Conservation (phyloP, 2,329 filamentous ascomycete genomes). For the Paecilomyces sp. region DNA sequence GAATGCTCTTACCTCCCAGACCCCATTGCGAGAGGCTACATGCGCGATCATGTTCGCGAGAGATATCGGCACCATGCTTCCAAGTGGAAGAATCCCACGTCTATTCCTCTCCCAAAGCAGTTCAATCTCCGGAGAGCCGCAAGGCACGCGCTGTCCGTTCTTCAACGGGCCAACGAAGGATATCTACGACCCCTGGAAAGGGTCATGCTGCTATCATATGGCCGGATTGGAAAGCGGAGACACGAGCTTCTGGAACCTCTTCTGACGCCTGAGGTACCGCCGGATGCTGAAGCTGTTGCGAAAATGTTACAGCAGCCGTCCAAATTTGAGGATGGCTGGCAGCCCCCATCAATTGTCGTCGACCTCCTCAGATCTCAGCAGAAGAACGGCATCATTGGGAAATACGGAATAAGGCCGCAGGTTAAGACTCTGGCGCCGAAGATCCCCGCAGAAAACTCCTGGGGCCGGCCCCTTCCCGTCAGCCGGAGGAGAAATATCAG, state of each 20-base stretch:
- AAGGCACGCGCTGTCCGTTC: slow-evolving; percentile 33
- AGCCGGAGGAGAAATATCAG: slow-evolving; percentile 27
- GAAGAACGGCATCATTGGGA: slow-evolving; percentile 17
- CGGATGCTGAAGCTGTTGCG: slow-evolving; percentile 14
- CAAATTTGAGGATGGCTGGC: slow-evolving; percentile 25
- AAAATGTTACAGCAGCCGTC: slow-evolving; percentile 10
- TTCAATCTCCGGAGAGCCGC: slow-evolving; percentile 17
- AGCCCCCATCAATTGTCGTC: slow-evolving; percentile 22
- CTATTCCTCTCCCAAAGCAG: slow-evolving; percentile 10
- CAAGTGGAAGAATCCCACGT: slow-evolving; percentile 9
- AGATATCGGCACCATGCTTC: slow-evolving; percentile 41
- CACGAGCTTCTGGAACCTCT: slow-evolving; percentile 39
- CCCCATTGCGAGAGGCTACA: slow-evolving; percentile 43
- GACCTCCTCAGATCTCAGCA: slow-evolving; percentile 29
- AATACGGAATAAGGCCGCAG: slow-evolving; percentile 14
- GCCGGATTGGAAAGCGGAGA: slow-evolving; percentile 47
- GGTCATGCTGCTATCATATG: slow-evolving; percentile 50
- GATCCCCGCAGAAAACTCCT: slow-evolving; percentile 29
- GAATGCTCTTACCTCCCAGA: slow-evolving; percentile 57
- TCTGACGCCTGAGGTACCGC: slow-evolving; percentile 17
- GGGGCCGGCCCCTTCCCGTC: slow-evolving; percentile 23
- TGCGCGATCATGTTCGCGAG: slow-evolving; percentile 40
- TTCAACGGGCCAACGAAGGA: slow-evolving; percentile 51
- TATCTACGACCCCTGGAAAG: slow-evolving; percentile 44
- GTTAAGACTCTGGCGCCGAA: slow-evolving; percentile 19